A percentile compares a stretch with the other conserved stretches of the same genome.
phyloP scores from a whole-genome alignment of 768 basidiomycete species.

The Tulasnella sp. region DNA sequence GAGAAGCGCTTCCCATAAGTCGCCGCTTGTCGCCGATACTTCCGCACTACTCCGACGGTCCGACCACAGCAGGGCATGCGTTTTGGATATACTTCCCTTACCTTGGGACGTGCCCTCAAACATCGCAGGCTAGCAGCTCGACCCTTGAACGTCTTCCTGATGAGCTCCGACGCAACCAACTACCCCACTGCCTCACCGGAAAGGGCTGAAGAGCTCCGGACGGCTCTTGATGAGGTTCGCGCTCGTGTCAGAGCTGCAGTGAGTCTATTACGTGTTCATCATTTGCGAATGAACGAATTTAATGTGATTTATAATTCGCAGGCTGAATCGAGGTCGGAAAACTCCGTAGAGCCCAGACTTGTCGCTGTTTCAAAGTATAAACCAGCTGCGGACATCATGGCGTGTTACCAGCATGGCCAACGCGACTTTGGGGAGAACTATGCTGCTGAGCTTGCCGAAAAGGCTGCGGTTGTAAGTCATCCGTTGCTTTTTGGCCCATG shows the following conservation, averaged over 20 bases:
- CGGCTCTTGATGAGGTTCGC: constrained; percentile 37
- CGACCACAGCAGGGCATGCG: neutral
- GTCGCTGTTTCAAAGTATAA: constrained; percentile 96
- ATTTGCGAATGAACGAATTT: neutral
- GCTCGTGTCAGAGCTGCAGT: constrained; percentile 36
- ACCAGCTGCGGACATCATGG: constrained; percentile 81
- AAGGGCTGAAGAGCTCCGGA: constrained; percentile 38
- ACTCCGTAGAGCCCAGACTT: constrained; percentile 48
- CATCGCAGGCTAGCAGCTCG: neutral
- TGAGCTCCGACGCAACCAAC: constrained; percentile 1
- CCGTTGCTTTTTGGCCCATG: constrained; percentile 13
- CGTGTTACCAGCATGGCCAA: constrained; percentile 79
- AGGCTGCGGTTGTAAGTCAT: constrained; percentile 66
- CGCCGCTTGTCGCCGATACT: constrained; percentile 13
- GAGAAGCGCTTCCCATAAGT: neutral
- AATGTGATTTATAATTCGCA: neutral
- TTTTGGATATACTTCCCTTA: neutral
- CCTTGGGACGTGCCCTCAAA: neutral
- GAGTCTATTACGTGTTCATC: constrained; percentile 4
- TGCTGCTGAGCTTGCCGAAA: constrained; percentile 88
- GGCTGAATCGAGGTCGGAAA: neutral
- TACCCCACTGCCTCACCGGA: constrained; percentile 25
- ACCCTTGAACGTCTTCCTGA: neutral
- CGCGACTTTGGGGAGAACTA: constrained; percentile 98
- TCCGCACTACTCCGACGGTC: constrained; percentile 15